A percentile compares a stretch with the other conserved stretches of the same genome.
phyloP scores from a whole-genome alignment of 2,329 filamentous ascomycete genomes.

The Phialophora tarda region DNA sequence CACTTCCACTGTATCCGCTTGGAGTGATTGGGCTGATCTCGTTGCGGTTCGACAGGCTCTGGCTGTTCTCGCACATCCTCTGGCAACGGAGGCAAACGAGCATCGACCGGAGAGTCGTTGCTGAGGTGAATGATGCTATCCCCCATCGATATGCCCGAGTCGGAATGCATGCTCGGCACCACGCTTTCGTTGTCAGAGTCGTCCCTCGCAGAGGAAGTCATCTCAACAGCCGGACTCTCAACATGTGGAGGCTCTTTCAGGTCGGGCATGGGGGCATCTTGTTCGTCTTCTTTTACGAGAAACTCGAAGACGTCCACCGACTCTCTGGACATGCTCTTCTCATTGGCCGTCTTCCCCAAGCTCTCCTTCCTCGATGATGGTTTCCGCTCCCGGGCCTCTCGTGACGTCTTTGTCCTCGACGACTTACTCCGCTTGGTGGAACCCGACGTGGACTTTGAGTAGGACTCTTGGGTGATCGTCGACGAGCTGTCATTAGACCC shows the following conservation, averaged over 20 bases:
- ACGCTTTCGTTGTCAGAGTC: constrained; percentile 35
- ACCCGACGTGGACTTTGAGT: constrained; percentile 32
- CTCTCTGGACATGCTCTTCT: constrained; percentile 32
- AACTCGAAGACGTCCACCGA: constrained; percentile 38
- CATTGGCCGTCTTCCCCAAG: constrained; percentile 7
- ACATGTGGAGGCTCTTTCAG: constrained; percentile 11
- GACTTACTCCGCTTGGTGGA: constrained; percentile 25
- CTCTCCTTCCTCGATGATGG: constrained; percentile 12
- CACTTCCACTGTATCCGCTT: constrained; percentile 27
- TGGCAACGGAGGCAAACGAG: constrained; percentile 25
- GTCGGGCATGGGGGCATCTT: constrained; percentile 4
- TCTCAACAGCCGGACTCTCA: background rate
- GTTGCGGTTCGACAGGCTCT: constrained; percentile 15
- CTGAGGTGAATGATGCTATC: constrained; percentile 38
- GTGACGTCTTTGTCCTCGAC: constrained; percentile 23
- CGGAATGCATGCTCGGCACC: constrained; percentile 42
- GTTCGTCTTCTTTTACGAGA: constrained; percentile 34
- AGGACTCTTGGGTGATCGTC: constrained; percentile 39
- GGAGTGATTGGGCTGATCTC: constrained; percentile 12
- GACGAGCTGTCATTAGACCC: constrained; percentile 38
- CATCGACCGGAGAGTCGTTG: constrained; percentile 17
- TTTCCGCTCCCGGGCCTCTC: constrained; percentile 19
- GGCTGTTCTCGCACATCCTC: constrained; percentile 25
- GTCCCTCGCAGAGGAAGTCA: constrained; percentile 20
- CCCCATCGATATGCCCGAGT: constrained; percentile 45